Base-by-base conservation (phyloP, 1,284 basidiomycete genomes). In the Stygiomarasmius scandens region DNA sequence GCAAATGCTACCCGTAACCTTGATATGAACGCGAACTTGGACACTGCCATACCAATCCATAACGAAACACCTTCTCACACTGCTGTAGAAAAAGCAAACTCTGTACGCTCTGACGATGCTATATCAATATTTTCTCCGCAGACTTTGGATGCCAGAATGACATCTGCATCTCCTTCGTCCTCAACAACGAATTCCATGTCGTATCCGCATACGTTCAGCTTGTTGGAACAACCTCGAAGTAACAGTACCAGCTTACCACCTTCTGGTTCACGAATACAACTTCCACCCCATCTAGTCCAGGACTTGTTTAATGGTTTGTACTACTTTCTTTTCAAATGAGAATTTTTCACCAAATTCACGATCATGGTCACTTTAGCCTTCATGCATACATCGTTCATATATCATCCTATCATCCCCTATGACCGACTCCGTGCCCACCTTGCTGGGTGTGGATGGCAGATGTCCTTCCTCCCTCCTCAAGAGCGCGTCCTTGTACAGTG, bases 401-500 rank as follows among this genome's bases (percentile, higher is more conserved):
- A 44, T 19, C 50, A 57, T n/a, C 50, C 50, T 1, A 20, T 57
- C 0, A 38, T 57, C 19, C 32, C 49, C 19, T 20, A 27, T 12
- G 44, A 43, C 24, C 24, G 36, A 19, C 41, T 56, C 2, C 22
- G 22, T 22, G 34, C 20, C 16, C 24, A 5, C 4, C 29, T 52
- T 8, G 29, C 19, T n/a, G 22, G 45, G 2, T 46, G 46, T 36
- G 44, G 43, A 10, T 52, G 49, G 55, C 16, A 52, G 16, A 5
- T 41, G 6, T 36, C n/a, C 11, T 24, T n/a, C 24, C 44, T 57
- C n/a, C 11, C 43, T 22, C 24, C 50, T 41, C 43, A 47, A 29
- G 55, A 57, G 2, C 45, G 55, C 23, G 55, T 52, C 8, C 55
- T 57, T 6, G 24, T 38, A 27, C 36, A 52, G 3, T 57, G 55